phyloP scores from a whole-genome alignment of 2,329 filamentous ascomycete species.

The Delphinella strobiligena region DNA sequence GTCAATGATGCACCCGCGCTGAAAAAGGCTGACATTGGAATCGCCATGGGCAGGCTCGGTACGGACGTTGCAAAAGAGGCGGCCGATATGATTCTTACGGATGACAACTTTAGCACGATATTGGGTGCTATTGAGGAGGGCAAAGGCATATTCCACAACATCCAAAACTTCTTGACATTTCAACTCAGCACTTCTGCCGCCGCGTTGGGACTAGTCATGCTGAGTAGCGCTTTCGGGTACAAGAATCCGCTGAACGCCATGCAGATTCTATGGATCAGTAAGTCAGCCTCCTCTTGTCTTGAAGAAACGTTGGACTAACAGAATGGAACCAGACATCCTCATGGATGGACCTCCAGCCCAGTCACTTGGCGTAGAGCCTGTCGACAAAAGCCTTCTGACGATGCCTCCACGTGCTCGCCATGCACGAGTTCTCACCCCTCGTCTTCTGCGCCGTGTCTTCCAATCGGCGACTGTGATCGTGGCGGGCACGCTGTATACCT shows the following conservation, averaged over 20 bases:
- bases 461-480: conserved; percentile 85
- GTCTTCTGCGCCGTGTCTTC: conserved; percentile 71
- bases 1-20: conserved; percentile 95
- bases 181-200: conserved; percentile 95
- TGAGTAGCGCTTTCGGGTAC: conserved; percentile 87
- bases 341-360: conserved; percentile 98
- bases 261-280: conserved; percentile 99
- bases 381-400: conserved; percentile 88
- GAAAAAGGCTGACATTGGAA: conserved; percentile 95
- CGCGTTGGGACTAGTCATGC: conserved; percentile 75
- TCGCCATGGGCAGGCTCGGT: conserved; percentile 88
- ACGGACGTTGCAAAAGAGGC: conserved; percentile 97
- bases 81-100: conserved; percentile 84
- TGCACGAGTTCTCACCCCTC: conserved; percentile 80
- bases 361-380: conserved; percentile 87
- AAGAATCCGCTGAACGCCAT: conserved; percentile 95
- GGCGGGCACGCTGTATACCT: conserved; percentile 80
- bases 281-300: conserved; percentile 27
- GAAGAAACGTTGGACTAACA: conserved; percentile 17
- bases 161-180: conserved; percentile 98
- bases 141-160: conserved; percentile 99
- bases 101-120: conserved; percentile 85
- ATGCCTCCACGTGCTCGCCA: conserved; percentile 76
- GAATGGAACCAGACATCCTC: conserved; percentile 65
- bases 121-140: conserved; percentile 94